Evolutionary conservation across 164 flowering plant genomes (phyloP).

Genomic region (Vitis cinerea): DNA sequence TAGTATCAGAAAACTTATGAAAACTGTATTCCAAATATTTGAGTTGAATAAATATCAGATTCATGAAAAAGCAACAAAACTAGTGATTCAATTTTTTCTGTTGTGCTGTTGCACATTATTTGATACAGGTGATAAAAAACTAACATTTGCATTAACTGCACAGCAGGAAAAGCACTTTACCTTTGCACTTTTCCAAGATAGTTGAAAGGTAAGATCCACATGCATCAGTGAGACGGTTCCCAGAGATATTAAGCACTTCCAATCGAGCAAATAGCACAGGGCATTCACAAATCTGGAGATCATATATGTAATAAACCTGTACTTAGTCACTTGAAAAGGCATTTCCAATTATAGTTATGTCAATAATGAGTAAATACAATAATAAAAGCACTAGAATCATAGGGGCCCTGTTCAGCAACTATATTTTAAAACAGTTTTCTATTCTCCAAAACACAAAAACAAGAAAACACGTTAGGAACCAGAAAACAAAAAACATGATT

Average conservation of each 20-base stretch:
- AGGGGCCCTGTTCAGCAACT: too few species aligned
- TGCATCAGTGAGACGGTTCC: slow-evolving; percentile 92
- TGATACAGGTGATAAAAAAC: background rate
- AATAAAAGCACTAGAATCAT: too few species aligned
- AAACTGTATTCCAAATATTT: background rate
- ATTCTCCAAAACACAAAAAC: too few species aligned
- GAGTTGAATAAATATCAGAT: background rate
- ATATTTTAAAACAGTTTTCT: too few species aligned
- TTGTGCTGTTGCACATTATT: background rate
- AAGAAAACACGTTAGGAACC: too few species aligned
- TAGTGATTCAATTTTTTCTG: background rate
- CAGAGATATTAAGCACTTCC: slow-evolving; percentile 91
- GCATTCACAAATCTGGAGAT: slow-evolving; percentile 84
- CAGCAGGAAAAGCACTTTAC: slow-evolving; percentile 28
- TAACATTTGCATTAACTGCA: background rate
- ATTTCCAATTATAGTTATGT: background rate
- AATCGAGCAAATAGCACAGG: slow-evolving; percentile 74
- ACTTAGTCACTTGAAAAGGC: background rate
- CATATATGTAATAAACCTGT: background rate
- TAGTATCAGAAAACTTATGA: background rate
- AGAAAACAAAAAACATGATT: too few species aligned
- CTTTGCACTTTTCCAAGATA: slow-evolving; percentile 74
- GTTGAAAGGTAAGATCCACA: slow-evolving; percentile 85
- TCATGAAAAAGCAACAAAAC: background rate
- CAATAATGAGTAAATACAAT: too few species aligned